Evolutionary conservation across 73 alveolate genomes (phyloP).

Genomic region (Paramecium sexaurelia): DNA sequence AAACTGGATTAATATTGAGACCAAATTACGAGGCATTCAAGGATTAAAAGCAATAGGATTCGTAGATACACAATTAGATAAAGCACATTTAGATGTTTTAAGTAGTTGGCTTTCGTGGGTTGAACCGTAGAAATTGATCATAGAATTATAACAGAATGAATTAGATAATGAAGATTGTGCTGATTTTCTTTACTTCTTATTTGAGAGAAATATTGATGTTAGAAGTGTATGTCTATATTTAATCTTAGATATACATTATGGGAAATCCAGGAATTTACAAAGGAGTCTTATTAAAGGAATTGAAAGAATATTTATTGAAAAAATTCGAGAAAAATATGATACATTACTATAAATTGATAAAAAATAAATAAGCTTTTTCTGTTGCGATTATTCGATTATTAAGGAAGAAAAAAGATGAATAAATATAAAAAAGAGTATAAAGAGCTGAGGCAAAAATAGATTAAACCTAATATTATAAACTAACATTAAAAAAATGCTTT

Average conservation of each 20-base stretch:
- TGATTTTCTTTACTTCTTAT: background rate
- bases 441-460: background rate
- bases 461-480: conserved; percentile 4
- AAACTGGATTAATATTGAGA: conserved; percentile 15
- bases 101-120: conserved; percentile 10
- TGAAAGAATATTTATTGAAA: background rate
- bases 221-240: background rate
- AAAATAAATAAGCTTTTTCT: background rate
- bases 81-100: background rate
- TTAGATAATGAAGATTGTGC: conserved; percentile 7
- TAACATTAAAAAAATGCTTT: background rate
- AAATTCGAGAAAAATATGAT: background rate
- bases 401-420: background rate
- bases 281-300: background rate
- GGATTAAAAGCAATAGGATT: background rate
- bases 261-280: conserved; percentile 47
- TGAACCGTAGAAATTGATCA: background rate
- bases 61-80: conserved; percentile 34
- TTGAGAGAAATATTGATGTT: conserved; percentile 5
- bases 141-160: conserved; percentile 45
- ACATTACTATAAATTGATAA: background rate
- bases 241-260: background rate
- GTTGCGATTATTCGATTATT: background rate
- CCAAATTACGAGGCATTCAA: background rate
- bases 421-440: background rate